Evolutionary conservation across 1,139 yeast species (phyloP).

Genomic region (Geotrichum phurueaensis): DNA sequence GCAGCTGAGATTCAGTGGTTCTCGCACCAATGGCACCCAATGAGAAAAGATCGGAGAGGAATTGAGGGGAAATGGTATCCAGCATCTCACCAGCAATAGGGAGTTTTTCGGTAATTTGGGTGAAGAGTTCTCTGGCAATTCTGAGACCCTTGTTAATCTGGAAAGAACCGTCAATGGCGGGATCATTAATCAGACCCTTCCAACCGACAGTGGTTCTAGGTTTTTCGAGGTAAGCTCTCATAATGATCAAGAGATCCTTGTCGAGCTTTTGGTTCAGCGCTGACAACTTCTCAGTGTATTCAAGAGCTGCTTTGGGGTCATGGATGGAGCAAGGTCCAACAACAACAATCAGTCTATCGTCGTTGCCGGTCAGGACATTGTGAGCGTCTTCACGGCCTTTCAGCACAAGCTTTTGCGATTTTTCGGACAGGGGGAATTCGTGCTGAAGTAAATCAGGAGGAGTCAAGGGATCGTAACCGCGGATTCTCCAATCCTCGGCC

Average conservation of each 20-base stretch:
- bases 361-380: slow-evolving; percentile 62
- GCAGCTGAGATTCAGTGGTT: slow-evolving; percentile 96
- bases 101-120: slow-evolving; percentile 68
- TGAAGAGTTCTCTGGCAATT: slow-evolving; percentile 78
- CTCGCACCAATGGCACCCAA: slow-evolving; percentile 99
- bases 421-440: slow-evolving; percentile 64
- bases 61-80: slow-evolving; percentile 98
- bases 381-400: slow-evolving; percentile 72
- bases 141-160: slow-evolving; percentile 93
- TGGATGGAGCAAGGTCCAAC: slow-evolving; percentile 98
- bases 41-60: slow-evolving; percentile 80
- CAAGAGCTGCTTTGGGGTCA: slow-evolving; percentile 83
- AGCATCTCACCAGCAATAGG: slow-evolving; percentile 98
- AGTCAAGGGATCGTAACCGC: slow-evolving; percentile 84
- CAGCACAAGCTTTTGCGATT: slow-evolving; percentile 61
- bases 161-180: slow-evolving; percentile 87
- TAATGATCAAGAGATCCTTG: slow-evolving; percentile 72
- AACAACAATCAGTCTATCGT: slow-evolving; percentile 73
- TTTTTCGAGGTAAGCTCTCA: slow-evolving; percentile 96
- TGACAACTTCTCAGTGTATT: slow-evolving; percentile 70
- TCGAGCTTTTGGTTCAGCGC: slow-evolving; percentile 61
- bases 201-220: slow-evolving; percentile 99
- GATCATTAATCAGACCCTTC: slow-evolving; percentile 97
- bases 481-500: slow-evolving; percentile 81
- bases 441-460: slow-evolving; percentile 81